Evolutionary conservation across 1,139 yeast species (phyloP), one percentile per base, ranked within the genome.

Genomic region (Arxiozyma telluris): DNA sequence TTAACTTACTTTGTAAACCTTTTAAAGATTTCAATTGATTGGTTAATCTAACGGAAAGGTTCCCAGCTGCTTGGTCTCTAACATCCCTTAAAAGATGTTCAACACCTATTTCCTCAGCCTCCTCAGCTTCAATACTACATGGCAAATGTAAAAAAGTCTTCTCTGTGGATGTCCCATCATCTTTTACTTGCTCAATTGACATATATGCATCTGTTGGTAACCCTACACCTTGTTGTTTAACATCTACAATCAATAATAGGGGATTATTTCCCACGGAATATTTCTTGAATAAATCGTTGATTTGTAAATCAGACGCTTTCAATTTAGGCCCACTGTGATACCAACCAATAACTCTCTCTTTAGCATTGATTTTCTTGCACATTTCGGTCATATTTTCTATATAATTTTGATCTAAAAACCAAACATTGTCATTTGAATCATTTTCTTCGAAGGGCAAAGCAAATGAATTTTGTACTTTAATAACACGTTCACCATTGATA

Each of bases 41-140:
- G 20, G 98, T 89, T 54, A 93, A 83, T 67, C 85, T 82, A 53
- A 91, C 81, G 1, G 97, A 85, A 59, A 94, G 78, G 50, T 87
- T 85, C 17, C 98, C 98, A 11, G 96, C 95, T 9, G 98, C 97
- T 64, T 91, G 97, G 68, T 93, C 98, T 64, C 97, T 82, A 44
- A 90, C 89, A 66, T 94, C 98, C 65, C 98, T 83, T 59, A 94
- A 75, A 58, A 94, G 74, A 68, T 94, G 99, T 69, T 94, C 99
- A 11, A 94, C 99, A 58, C 98, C 98, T 63, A 94, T 94, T 72
- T 94, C 99, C 72, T 94, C 98, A 3, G 98, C 98, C 70, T 94
- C 98, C 69, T 94, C 98, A 3, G 99, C 99, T 68, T 89, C 95
- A 59, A 94, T 90, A 39, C 82, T 77, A 17, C 96, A 87, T 17